Base-by-base conservation (phyloP, 2,329 filamentous ascomycete genomes). In the Huntiella omanensis region DNA sequence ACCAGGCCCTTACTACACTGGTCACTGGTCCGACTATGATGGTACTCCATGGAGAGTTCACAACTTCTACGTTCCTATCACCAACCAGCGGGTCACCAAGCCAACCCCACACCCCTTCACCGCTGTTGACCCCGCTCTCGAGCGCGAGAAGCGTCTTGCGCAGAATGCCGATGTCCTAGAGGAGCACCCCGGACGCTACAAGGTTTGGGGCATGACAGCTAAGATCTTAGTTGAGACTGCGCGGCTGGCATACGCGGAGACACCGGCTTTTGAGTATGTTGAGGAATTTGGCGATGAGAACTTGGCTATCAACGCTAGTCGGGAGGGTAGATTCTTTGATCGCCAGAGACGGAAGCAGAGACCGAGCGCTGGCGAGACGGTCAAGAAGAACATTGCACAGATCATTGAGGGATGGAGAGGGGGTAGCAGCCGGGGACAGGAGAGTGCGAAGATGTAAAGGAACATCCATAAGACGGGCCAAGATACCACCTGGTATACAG, bases 121-220 rank as follows among this genome's bases (percentile, higher is more conserved):
- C 52, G 52, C 35, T 52, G 53, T 56, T n/a, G 52, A 52, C 17
- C 49, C 58, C 47, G 62, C 61, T 48, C 62, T 58, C 36, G 61
- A 74, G 57, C 42, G 37, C 33, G 63, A 64, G 45, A 60, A 64
- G 37, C 39, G 45, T 13, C 28, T 43, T 15, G 40, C 40, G 15
- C 28, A 43, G 32, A 43, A 43, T 34, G 39, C 45, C 7, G 47
- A 48, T 32, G 47, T 48, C 22, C 55, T 66, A 40, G 49, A 48
- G 40, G 63, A 69, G 50, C 59, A 62, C 8, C 57, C 61, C 3
- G 65, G 66, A 2, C 68, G 81, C 34, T 94, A 91, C 62, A 77
- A 82, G 54, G 86, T 96, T 4, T 95, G 87, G 73, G 88, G 88
- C 12, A 88, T 96, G 84, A 96, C 88, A 45, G 88, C 85, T 2